Conservation (phyloP, 2,329 filamentous ascomycete species). For the Fusarium nygamai region DNA sequence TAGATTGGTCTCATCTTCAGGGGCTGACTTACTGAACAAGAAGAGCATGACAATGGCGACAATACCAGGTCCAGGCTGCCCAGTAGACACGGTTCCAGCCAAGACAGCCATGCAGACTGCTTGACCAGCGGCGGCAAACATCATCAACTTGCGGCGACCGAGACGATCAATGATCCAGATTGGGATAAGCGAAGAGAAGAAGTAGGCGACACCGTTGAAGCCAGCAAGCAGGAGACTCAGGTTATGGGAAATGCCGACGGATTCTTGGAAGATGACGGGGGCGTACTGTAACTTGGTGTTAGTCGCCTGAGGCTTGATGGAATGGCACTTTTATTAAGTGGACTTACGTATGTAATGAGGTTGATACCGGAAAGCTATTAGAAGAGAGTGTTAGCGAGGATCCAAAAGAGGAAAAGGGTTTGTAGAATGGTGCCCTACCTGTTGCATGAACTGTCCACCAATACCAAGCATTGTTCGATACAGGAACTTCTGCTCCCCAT, state of each 20-base stretch:
- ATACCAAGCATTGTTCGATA: constrained; percentile 54
- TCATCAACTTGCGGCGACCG: constrained; percentile 68
- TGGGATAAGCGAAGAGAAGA: constrained; percentile 42
- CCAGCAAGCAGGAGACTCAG: constrained; percentile 63
- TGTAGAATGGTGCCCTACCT: constrained; percentile 8
- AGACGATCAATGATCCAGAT: constrained; percentile 53
- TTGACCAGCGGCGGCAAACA: constrained; percentile 55
- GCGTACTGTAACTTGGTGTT: constrained; percentile 42
- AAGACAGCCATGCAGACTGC: constrained; percentile 57
- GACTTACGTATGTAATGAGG: constrained; percentile 46
- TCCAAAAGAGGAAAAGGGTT: background rate
- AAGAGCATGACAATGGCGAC: constrained; percentile 58
- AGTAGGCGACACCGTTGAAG: constrained; percentile 56
- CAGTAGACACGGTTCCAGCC: constrained; percentile 54
- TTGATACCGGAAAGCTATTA: constrained; percentile 46
- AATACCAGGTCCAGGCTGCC: constrained; percentile 50
- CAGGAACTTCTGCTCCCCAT: constrained; percentile 54
- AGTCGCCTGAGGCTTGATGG: background rate
- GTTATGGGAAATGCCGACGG: constrained; percentile 54
- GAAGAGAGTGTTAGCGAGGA: background rate
- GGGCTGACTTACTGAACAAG: constrained; percentile 44
- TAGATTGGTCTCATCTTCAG: fast-evolving
- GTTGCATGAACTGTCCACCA: constrained; percentile 58
- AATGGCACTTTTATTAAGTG: background rate
- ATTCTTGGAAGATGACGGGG: constrained; percentile 56